Percentiles rank a stretch among this genome's conserved stretches.
These are phyloP conservation scores for Pneumocystis wakefieldiae DNA, from an alignment of 1,139 yeast species.

Conservation along the genomic window DNA sequence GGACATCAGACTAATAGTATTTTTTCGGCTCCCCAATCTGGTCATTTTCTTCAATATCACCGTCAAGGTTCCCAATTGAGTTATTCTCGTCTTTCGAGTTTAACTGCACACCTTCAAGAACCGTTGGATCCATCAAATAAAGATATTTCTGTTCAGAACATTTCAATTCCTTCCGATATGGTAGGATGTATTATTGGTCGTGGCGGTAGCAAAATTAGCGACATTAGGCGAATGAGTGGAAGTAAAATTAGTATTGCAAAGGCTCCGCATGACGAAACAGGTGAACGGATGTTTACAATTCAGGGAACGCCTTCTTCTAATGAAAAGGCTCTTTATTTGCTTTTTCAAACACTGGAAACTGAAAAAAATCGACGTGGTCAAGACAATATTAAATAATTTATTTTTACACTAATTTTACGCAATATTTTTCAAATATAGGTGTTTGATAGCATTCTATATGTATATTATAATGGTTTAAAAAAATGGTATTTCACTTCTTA, in stretches of 20 bases:
- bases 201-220: constrained; percentile 74
- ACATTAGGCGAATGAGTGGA: constrained; percentile 65
- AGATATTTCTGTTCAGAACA: constrained; percentile 27
- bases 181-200: constrained; percentile 88
- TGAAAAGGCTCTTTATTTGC: constrained; percentile 52
- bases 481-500: too few species aligned
- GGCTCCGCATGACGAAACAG: constrained; percentile 44
- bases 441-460: neutral
- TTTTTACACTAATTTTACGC: neutral
- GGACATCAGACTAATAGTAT: neutral
- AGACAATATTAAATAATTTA: neutral
- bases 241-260: constrained; percentile 70
- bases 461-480: too few species aligned
- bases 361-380: constrained; percentile 44
- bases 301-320: constrained; percentile 50
- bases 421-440: neutral
- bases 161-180: constrained; percentile 62
- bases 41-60: neutral
- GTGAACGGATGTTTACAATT: constrained; percentile 59
- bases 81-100: neutral
- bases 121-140: neutral
- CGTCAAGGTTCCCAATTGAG: neutral
- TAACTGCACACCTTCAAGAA: neutral
- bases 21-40: neutral
- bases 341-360: constrained; percentile 60